phyloP scores from a whole-genome alignment of 2,329 filamentous ascomycete species.

The Rachicladosporium sp. region DNA sequence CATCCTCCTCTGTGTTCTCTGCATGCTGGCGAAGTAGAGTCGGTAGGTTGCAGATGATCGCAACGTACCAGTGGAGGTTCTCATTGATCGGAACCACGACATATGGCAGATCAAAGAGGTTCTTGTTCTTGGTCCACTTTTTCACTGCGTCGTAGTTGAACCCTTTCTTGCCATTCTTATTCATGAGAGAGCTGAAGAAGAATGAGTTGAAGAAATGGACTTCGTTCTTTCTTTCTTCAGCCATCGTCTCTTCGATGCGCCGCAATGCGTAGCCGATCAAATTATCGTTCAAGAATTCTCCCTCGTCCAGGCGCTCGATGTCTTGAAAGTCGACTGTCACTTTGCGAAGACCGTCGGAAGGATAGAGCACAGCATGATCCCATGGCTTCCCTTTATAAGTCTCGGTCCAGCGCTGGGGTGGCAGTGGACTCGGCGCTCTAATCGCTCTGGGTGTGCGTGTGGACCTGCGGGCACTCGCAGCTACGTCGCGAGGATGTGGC shows the following conservation, averaged over 20 bases:
- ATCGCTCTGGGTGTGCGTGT: slow-evolving; percentile 10
- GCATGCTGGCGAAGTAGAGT: slow-evolving; percentile 37
- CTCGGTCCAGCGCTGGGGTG: slow-evolving; percentile 13
- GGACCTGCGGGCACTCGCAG: slow-evolving; percentile 5
- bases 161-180: slow-evolving; percentile 35
- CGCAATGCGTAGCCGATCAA: slow-evolving; percentile 79
- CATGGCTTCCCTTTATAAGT: slow-evolving; percentile 14
- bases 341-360: slow-evolving; percentile 44
- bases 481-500: too few relatives aligned
- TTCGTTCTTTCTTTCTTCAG: slow-evolving; percentile 32
- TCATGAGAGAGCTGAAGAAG: slow-evolving; percentile 69
- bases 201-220: slow-evolving; percentile 89
- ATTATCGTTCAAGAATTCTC: slow-evolving; percentile 84
- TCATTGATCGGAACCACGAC: slow-evolving; percentile 89
- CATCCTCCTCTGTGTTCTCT: slow-evolving; percentile 6
- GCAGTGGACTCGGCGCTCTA: slow-evolving; percentile 4
- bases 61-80: slow-evolving; percentile 77
- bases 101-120: slow-evolving; percentile 77
- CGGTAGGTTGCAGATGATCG: slow-evolving; percentile 82
- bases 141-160: slow-evolving; percentile 80
- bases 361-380: slow-evolving; percentile 46
- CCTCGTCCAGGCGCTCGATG: slow-evolving; percentile 66
- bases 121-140: slow-evolving; percentile 75
- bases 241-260: slow-evolving; percentile 20
- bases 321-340: slow-evolving; percentile 60